Base-by-base conservation (phyloP, 2,329 filamentous ascomycete genomes). In the Botrytis squamosa region DNA sequence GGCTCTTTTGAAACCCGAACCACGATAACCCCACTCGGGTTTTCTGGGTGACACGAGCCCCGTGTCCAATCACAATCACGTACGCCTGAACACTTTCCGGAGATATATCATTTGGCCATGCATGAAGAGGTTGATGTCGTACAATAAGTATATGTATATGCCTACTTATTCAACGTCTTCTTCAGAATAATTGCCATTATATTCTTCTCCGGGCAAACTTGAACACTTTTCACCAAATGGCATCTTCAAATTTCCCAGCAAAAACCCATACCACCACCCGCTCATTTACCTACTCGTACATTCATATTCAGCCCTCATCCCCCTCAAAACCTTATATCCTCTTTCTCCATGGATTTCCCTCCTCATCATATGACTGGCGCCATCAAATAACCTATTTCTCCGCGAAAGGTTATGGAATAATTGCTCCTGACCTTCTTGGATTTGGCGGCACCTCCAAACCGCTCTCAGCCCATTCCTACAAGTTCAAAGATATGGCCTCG, bases 341-440 rank as follows among this genome's bases (percentile, higher is more conserved):
- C 22, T 81, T 87, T 72, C 80, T 87, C 20, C 86, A 87, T 75
- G 85, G 86, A 49, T 85, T 86, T 68, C 85, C 85, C 42, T 85
- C 84, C 7, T 84, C 83, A 52, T 80, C 82, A 20, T 79, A 81
- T 49, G 85, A 87, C 79, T 87, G 85, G 75, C 74, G 75, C 22
- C 40, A 62, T 36, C 75, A 79, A 64, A 76, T 79, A n/a, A 38
- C 66, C 33, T 75, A 78, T 67, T 79, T 80, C 75, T 49, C 63
- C 38, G 22, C 78, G 0, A 49, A 74, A 3, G 84, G 84, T 1
- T 84, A 85, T 72, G 85, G 85, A 0, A 77, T 86, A 20, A 67
- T 87, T 0, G 84, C 80, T 0, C 82, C 82, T 0, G 85, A 87
- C 74, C 78, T 85, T 0, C 80, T 84, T 2, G 83, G 83, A 2